A percentile compares a stretch with the other conserved stretches of the same genome.
phyloP scores from a whole-genome alignment of 2,329 filamentous ascomycete species.

The Verticillium alfalfae region DNA sequence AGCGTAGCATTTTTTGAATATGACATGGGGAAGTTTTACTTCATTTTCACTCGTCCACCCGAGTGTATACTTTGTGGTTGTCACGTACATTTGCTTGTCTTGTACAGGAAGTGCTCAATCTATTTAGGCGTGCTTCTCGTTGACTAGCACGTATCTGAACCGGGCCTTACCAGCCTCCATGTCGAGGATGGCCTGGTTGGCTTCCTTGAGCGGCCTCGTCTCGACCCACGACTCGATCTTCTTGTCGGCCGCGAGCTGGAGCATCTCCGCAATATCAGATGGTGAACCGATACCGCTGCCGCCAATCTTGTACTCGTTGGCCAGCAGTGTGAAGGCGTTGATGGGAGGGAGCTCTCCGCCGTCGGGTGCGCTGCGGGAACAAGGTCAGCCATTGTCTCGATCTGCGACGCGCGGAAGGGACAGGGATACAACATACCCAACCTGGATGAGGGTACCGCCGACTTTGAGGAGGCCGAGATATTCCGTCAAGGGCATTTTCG shows the following conservation, averaged over 20 bases:
- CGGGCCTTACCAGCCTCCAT: slow-evolving; percentile 45
- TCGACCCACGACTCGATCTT: slow-evolving; percentile 49
- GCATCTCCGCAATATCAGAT: slow-evolving; percentile 48
- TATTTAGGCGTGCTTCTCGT: slow-evolving; percentile 19
- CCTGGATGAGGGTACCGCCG: slow-evolving; percentile 16
- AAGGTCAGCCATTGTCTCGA: neutral
- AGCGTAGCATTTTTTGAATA: neutral
- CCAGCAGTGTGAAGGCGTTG: slow-evolving; percentile 25
- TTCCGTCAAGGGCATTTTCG: slow-evolving; percentile 40
- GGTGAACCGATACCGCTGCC: slow-evolving; percentile 35
- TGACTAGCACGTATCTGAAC: slow-evolving; percentile 35
- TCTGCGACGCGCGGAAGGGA: neutral
- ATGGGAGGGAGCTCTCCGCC: slow-evolving; percentile 3
- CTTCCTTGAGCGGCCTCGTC: slow-evolving; percentile 42
- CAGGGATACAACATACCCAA: slow-evolving; percentile 10
- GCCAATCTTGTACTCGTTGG: slow-evolving; percentile 41
- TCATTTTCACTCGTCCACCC: neutral
- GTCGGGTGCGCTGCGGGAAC: slow-evolving; percentile 33
- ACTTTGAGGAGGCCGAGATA: slow-evolving; percentile 48
- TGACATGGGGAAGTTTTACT: neutral
- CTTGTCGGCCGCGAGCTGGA: slow-evolving; percentile 47
- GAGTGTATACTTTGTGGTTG: neutral
- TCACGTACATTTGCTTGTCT: too few relatives aligned
- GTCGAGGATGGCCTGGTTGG: slow-evolving; percentile 46
- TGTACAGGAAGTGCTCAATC: too few relatives aligned